Evolutionary conservation across 768 basidiomycete genomes (phyloP), one percentile per base, ranked within the genome.

Genomic region (Agaricus subrufescens): DNA sequence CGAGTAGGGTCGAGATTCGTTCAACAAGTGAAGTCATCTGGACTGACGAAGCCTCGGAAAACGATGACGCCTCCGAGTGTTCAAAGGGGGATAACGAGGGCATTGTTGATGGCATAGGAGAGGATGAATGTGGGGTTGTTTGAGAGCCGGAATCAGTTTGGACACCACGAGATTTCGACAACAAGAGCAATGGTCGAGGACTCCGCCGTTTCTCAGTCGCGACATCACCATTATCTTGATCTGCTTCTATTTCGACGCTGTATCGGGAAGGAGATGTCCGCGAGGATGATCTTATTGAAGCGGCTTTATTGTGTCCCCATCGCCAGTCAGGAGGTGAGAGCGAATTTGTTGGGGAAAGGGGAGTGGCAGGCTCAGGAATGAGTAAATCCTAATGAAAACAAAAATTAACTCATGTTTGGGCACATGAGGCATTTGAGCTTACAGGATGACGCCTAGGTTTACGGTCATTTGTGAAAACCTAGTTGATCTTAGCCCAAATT

Each of bases 1-100:
- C 74, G 44, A 77, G 62, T 3, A 98, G 72, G 27, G 77, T 74
- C 26, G 75, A 68, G 46, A 89, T 74, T 56, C 89, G 84, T 40
- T 89, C 86, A 31, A 90, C 66, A 49, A 91, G 71, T 11, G 70
- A 64, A 26, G 83, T 76, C 30, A 90, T 70, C 43, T 77, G 75
- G 12, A 80, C 79, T 25, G 89, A 80, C 3, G 79, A 75, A 0
- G 74, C 69, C 50, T 80, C 78, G 2, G 78, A 78, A 46, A 86
- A 67, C 0, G 91, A 89, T 0, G 91, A 91, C 0, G 87, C 82
- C 62, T 94, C 89, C 0, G 91, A 92, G 31, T 76, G 80, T 15
- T 77, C 80, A 46, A 90, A 87, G 29, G 77, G 71, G 5, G 58
- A 79, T 14, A 70, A 62, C 2, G 76, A 66, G 9, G 76, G 75